Conservation (phyloP, 805 yeast species). For the Monosporozyma siamensis region DNA sequence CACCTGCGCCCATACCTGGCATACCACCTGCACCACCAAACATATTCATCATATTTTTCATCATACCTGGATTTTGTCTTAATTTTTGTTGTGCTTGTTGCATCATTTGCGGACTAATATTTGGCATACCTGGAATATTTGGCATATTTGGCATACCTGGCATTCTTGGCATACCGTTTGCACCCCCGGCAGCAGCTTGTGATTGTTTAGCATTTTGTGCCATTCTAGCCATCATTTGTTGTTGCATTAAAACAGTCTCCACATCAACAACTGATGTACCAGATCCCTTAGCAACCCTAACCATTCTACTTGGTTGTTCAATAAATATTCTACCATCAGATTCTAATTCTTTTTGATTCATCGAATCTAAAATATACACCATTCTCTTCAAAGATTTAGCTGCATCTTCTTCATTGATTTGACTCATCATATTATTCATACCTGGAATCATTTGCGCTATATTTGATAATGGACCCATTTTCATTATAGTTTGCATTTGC, state of each 20-base stretch:
- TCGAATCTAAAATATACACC: slow-evolving; percentile 89
- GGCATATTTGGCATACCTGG: slow-evolving; percentile 57
- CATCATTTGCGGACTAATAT: slow-evolving; percentile 33
- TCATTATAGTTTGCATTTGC: slow-evolving; percentile 89
- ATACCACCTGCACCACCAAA: slow-evolving; percentile 46
- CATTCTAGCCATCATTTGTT: slow-evolving; percentile 88
- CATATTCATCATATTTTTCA: slow-evolving; percentile 64
- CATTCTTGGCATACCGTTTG: slow-evolving; percentile 34
- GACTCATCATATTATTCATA: slow-evolving; percentile 76
- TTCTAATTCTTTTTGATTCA: slow-evolving; percentile 87
- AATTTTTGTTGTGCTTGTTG: slow-evolving; percentile 49
- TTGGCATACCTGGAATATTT: slow-evolving; percentile 45
- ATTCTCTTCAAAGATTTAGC: slow-evolving; percentile 73
- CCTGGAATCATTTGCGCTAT: slow-evolving; percentile 94
- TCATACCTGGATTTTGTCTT: slow-evolving; percentile 66
- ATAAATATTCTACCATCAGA: slow-evolving; percentile 77
- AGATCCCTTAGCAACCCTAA: slow-evolving; percentile 88
- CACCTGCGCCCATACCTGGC: slow-evolving; percentile 36
- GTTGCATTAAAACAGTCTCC: slow-evolving; percentile 86
- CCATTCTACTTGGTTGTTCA: slow-evolving; percentile 74
- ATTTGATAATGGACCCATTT: slow-evolving; percentile 93
- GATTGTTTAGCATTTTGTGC: slow-evolving; percentile 57
- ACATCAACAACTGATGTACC: slow-evolving; percentile 90
- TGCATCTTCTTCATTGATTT: slow-evolving; percentile 88
- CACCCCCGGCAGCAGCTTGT: slow-evolving; percentile 32